Percentiles rank a stretch among this genome's conserved stretches.
These are phyloP conservation scores for Quercus lobata DNA, from an alignment of 331 rosid genomes.

Conservation along the genomic window DNA sequence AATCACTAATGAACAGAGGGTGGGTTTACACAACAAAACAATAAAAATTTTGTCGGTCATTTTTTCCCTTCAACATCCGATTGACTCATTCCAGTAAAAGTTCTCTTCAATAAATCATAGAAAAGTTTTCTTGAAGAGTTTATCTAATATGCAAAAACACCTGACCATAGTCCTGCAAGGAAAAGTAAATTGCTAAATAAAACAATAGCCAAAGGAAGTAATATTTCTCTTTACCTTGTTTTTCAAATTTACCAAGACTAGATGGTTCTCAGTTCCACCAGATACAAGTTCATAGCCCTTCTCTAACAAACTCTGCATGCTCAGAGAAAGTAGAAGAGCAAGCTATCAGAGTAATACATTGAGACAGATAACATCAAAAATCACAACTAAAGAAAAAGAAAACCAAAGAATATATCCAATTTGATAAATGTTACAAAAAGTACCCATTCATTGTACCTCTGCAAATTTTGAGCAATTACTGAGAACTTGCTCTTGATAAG, in stretches of 20 bases:
- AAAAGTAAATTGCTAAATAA: conserved; percentile 7
- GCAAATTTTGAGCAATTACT: conserved; percentile 67
- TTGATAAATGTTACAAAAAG: background rate
- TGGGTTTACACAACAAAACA: background rate
- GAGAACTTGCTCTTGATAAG: conserved; percentile 84
- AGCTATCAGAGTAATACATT: conserved; percentile 15
- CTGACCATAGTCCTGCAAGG: background rate
- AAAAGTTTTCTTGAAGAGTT: conserved; percentile 9
- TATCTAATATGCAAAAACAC: conserved; percentile 10
- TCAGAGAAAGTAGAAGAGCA: conserved; percentile 25
- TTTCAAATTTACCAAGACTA: conserved; percentile 77
- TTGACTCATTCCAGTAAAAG: background rate
- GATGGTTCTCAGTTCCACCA: conserved; percentile 92
- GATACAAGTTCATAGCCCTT: conserved; percentile 86
- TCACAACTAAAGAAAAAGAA: background rate
- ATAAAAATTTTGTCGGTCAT: background rate
- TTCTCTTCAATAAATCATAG: conserved; percentile 3
- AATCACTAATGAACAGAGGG: background rate
- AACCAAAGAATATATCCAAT: too few species aligned
- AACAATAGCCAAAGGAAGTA: conserved; percentile 9
- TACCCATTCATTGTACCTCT: conserved; percentile 39
- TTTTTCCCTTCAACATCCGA: background rate
- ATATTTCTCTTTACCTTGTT: conserved; percentile 52
- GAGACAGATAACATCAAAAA: conserved; percentile 17
- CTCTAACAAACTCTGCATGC: conserved; percentile 75